A percentile compares a stretch with the other conserved stretches of the same genome.
These are phyloP conservation scores for Musa troglodytarum DNA, from an alignment of 176 grass and related monocot genomes.

Conservation along the genomic window DNA sequence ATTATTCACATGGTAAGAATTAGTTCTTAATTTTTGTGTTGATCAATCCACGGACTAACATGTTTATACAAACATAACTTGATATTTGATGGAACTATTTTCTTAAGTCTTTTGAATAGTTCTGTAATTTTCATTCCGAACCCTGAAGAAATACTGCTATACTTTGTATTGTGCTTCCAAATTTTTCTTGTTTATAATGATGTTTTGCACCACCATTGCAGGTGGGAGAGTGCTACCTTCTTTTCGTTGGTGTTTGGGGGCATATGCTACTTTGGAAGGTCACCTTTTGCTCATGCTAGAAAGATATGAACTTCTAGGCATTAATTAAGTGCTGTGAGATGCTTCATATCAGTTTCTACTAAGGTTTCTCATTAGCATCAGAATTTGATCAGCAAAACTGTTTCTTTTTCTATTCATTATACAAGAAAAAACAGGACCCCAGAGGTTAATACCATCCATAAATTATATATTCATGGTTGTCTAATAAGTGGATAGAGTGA, in stretches of 20 bases:
- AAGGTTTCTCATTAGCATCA: background rate
- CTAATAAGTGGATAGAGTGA: background rate
- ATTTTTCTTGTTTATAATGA: slow-evolving; percentile 15
- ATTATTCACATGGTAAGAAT: too few species aligned
- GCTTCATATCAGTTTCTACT: too few species aligned
- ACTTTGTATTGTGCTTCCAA: background rate
- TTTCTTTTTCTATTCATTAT: background rate
- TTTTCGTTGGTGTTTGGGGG: slow-evolving; percentile 91
- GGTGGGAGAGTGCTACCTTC: slow-evolving; percentile 75
- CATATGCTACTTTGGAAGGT: slow-evolving; percentile 92
- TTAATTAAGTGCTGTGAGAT: background rate
- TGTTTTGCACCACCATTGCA: slow-evolving; percentile 27
- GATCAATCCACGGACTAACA: too few species aligned
- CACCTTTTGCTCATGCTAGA: slow-evolving; percentile 2
- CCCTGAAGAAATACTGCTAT: background rate
- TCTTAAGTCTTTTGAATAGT: too few species aligned
- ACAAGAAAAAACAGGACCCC: background rate
- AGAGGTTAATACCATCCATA: background rate
- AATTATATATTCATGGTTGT: background rate
- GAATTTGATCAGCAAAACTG: background rate
- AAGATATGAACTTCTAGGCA: background rate
- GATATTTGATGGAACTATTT: too few species aligned
- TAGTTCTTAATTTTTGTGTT: too few species aligned
- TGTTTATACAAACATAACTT: too few species aligned
- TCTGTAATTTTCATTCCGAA: too few species aligned